Conservation (phyloP, 176 grass and related monocot genomes). For the Aegilops bicornis region DNA sequence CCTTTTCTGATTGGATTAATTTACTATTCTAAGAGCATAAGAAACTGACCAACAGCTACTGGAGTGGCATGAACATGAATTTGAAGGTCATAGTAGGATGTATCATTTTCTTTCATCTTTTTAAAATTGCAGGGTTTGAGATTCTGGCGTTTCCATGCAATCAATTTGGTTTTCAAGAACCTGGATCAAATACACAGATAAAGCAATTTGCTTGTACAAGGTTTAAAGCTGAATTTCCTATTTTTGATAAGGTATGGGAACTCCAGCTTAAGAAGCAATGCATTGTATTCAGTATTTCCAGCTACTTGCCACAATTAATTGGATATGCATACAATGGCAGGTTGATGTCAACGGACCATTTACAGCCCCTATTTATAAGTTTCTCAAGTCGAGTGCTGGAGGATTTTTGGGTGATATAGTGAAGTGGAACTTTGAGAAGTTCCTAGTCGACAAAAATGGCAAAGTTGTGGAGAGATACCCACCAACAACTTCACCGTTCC, state of each 20-base stretch:
- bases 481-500: constrained; percentile 96
- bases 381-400: constrained; percentile 94
- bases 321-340: constrained; percentile 43
- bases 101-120: not conserved
- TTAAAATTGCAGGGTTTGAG: constrained; percentile 74
- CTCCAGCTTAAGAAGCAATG: not conserved
- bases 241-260: constrained; percentile 89
- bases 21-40: not conserved
- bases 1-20: not conserved
- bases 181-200: constrained; percentile 91
- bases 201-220: constrained; percentile 99
- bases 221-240: constrained; percentile 99
- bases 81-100: not conserved
- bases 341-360: constrained; percentile 97
- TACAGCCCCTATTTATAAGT: constrained; percentile 89
- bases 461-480: constrained; percentile 96
- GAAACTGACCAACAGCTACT: not conserved
- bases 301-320: constrained; percentile 5
- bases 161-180: constrained; percentile 98
- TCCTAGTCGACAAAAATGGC: constrained; percentile 90
- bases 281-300: not conserved
- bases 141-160: constrained; percentile 98
- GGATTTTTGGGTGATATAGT: constrained; percentile 95
- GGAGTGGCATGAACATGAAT: not conserved
- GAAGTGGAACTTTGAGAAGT: constrained; percentile 99